These are phyloP conservation scores for Flaveria ramosissima DNA, from an alignment of 129 eudicot genomes.

Conservation along the genomic window DNA sequence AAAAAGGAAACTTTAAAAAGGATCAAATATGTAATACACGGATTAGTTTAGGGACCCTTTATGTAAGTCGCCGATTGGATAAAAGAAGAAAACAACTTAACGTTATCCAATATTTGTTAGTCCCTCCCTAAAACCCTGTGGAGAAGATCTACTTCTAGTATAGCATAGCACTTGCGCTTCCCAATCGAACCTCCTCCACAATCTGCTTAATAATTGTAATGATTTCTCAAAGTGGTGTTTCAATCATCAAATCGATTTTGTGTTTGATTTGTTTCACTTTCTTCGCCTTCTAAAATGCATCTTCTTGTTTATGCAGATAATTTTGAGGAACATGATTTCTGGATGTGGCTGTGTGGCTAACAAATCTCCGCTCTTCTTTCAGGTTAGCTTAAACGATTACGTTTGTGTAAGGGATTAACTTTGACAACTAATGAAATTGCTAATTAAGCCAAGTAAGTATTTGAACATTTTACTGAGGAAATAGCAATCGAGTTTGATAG, in stretches of 20 bases:
- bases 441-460: neutral
- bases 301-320: constrained; percentile 17
- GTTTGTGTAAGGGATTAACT: neutral
- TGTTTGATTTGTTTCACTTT: constrained; percentile 12
- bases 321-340: constrained; percentile 29
- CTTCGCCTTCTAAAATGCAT: neutral
- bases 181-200: neutral
- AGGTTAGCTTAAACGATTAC: constrained; percentile 24
- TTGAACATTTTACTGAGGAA: neutral
- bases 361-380: constrained; percentile 32
- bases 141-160: neutral
- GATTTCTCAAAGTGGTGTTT: neutral
- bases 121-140: constrained; percentile 35
- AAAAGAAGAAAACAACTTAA: neutral
- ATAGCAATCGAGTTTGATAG: neutral
- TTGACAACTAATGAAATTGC: neutral
- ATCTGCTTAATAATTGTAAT: constrained; percentile 22
- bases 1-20: neutral
- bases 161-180: constrained; percentile 6
- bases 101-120: constrained; percentile 31
- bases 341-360: constrained; percentile 36
- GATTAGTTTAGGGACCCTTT: too few relatives aligned
- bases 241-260: constrained; percentile 15
- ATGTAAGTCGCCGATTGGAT: too few relatives aligned
- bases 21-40: too few relatives aligned